Evolutionary conservation across 345 rosid species (phyloP), one percentile per base, ranked within the genome.

Genomic region (Schrenkiella parvula): DNA sequence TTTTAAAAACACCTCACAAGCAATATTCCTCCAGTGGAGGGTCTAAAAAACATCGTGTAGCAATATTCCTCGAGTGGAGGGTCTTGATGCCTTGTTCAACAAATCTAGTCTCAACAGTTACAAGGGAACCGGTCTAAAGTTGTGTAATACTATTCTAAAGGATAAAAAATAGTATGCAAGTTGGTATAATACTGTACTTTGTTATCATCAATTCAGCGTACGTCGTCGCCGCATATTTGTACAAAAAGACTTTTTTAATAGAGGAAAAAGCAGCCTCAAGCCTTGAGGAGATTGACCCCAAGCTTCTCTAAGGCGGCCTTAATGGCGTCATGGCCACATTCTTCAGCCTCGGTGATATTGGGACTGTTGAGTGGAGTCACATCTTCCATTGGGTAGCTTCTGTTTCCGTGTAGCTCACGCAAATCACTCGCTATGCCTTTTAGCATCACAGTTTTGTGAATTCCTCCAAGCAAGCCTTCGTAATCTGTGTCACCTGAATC

Each of bases 401-500:
- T 79, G 59, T 76, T 83, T 1, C 78, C 58, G 31, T 84, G 85
- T 50, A 87, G 67, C 65, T 81, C 83, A 51, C 67, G 63, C 61
- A 84, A 78, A 38, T 44, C 72, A 65, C 58, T 71, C 4, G 90
- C 89, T 8, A 81, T 65, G 56, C 90, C 88, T 66, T 75, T 83
- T 15, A 87, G 57, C 58, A 83, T 63, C 46, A 89, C 81, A 12
- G 79, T 84, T 78, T 80, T 88, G 70, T 85, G 97, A 57, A 85
- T 23, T 14, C 97, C 97, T 21, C 89, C 88, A 15, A 88, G 79
- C 81, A 90, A 72, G 37, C 86, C 87, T 82, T 88, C 97, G 37
- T 85, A 90, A 56, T 88, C 95, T 0, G 95, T 84, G 74, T 90
- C 95, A 8, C 93, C 96, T 41, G 80, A 72, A 51, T 87, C 93